Conservation (phyloP, 306 rosid genomes). For the Quercus dentata region DNA sequence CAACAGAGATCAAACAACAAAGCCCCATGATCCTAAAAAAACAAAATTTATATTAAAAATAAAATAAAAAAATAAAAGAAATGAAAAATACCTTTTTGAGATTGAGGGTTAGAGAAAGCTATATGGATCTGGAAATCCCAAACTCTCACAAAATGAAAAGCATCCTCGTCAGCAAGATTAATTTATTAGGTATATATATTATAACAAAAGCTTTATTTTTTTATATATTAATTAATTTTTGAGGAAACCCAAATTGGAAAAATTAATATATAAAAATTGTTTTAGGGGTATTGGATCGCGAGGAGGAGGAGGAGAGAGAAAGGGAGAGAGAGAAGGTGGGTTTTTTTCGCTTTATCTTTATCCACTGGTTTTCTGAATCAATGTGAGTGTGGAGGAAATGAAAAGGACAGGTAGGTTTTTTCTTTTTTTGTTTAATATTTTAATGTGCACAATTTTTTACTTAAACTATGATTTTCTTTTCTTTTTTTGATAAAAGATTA, state of each 20-base stretch:
- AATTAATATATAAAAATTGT: background rate
- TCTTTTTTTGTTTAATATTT: background rate
- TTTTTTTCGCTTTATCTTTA: background rate
- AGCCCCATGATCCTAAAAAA: background rate
- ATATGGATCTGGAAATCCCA: constrained; percentile 8
- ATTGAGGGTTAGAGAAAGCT: background rate
- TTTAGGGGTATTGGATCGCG: background rate
- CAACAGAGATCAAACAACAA: background rate
- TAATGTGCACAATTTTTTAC: background rate
- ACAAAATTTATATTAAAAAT: background rate
- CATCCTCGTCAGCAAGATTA: background rate
- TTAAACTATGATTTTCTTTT: no score
- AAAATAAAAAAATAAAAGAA: background rate
- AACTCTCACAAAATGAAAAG: background rate
- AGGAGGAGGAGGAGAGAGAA: background rate
- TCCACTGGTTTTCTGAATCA: background rate
- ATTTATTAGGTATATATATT: background rate
- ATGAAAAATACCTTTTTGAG: constrained; percentile 11
- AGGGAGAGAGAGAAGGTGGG: background rate
- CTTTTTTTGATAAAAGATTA: no score
- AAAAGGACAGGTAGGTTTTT: background rate
- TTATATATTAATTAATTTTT: background rate
- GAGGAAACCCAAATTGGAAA: background rate
- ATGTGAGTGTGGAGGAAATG: background rate
- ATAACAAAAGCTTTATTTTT: background rate